Evolutionary conservation across 768 basidiomycete species (phyloP), one percentile per base, ranked within the genome.

Genomic region (Pisolithus tinctorius): DNA sequence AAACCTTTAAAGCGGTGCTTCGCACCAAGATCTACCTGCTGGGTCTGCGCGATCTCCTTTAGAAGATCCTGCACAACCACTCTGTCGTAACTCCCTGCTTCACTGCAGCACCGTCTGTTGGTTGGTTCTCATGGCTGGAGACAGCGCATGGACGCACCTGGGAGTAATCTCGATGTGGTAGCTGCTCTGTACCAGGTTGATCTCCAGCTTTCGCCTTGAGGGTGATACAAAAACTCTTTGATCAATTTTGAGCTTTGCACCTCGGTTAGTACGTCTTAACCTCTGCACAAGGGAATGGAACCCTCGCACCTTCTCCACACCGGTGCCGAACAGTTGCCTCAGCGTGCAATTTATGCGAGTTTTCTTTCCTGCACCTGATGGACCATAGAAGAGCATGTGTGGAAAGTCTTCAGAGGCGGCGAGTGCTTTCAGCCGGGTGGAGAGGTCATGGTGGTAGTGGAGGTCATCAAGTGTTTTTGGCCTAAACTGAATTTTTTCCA

Each of bases 31-130:
- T 99, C 95, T 9, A 99, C 93, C 65, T 98, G 95, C 65, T 99
- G 95, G 2, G 94, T 99, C 68, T 97, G 94, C 1, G 95, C 95
- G 60, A 99, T 97, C 70, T 98, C 95, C 68, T 98, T 99, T 51
- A 99, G 69, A 42, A 99, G 79, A 61, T 99, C 95, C 63, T 98
- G 95, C 47, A 99, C 92, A 45, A 99, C 93, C 1, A 93, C 79
- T 55, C 95, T 77, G 66, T 99, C 95, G 61, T 88, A 96, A 61
- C 85, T 95, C 11, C 95, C 95, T 0, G 93, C 93, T 71, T 99
- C 95, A 58, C 95, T 98, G 65, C 9, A 52, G 17, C 47, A 17
- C 51, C 54, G 49, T 8, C 36, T 34, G 43, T 42, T 34, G 27
- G 39, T 17, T 11, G 2, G 20, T 20, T 20, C 20, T 45, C n/a